Base-by-base conservation (phyloP, 768 basidiomycete species). In the Pleurotus tuoliensis region DNA sequence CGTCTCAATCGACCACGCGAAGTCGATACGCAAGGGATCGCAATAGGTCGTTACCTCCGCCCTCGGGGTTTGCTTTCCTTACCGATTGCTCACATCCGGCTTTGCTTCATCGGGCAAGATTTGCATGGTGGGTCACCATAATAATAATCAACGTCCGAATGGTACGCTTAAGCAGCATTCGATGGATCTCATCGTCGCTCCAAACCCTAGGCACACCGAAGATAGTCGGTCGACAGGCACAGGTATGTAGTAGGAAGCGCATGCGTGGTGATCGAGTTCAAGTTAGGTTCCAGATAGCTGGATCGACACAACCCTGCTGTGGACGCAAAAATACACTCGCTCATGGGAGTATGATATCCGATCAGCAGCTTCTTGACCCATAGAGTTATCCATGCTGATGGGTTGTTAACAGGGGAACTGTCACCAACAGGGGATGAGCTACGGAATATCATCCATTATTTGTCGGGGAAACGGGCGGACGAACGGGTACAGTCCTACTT, bases 281-380 rank as follows among this genome's bases (percentile, higher is more conserved):
- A 34, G 18, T 15, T 24, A 13, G 38, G 51, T 22, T 39, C 18
- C 46, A 47, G 51, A 18, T 39, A 50, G 48, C 30, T 16, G 48
- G 51, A 53, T 53, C 51, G 51, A 53, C 51, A 20, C 49, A 13
- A 51, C 51, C 39, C 51, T 39, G 43, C 38, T 40, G 39, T 39
- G 39, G 41, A 37, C 39, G 20, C 39, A 34, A 53, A 53, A 53
- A 53, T 37, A 38, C 16, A 20, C 49, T 22, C 30, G 16, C n/a
- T 5, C 49, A 51, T 53, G 51, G 37, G 51, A 53, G 34, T 12
- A 24, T 39, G 51, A 53, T 53, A 53, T 53, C 51, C 51, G 51
- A 53, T 53, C 51, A 53, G 51, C 20, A n/a, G 51, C 51, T 53
- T 53, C 51, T 53, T 53, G 51, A 53, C 51, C 51, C 51, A 39